phyloP scores from a whole-genome alignment of 345 rosid species.

The Acer yangbiense region DNA sequence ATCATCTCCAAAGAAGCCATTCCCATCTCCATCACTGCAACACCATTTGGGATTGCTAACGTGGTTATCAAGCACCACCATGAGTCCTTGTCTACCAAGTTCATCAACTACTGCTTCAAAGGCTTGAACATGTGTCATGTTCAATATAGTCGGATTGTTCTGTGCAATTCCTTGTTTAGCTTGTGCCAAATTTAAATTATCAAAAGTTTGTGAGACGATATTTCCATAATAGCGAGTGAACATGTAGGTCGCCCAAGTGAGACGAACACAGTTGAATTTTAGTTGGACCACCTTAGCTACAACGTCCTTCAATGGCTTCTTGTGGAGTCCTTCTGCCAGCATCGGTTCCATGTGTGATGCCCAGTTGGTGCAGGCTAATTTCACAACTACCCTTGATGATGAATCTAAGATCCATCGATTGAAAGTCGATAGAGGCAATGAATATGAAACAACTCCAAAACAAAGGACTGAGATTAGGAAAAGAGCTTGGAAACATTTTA shows the following conservation, averaged over 20 bases:
- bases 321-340: conserved; percentile 40
- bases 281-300: conserved; percentile 3
- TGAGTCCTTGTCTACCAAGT: conserved; percentile 19
- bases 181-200: too few species aligned
- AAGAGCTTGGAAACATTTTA: neutral
- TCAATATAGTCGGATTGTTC: too few species aligned
- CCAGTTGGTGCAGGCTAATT: conserved; percentile 34
- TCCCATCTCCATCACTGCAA: conserved; percentile 42
- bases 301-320: conserved; percentile 26
- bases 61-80: conserved; percentile 54
- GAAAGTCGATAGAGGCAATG: conserved; percentile 23
- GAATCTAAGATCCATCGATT: conserved; percentile 31
- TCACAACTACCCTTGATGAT: conserved; percentile 18
- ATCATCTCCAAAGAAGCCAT: conserved; percentile 50
- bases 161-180: too few species aligned
- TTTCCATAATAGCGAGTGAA: too few species aligned
- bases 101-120: too few species aligned
- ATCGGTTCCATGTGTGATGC: conserved; percentile 31
- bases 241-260: too few species aligned
- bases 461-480: conserved; percentile 13
- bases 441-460: neutral
- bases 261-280: too few species aligned
- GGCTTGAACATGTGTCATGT: too few species aligned
- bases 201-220: too few species aligned
- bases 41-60: conserved; percentile 54